phyloP scores from a whole-genome alignment of 2,329 filamentous ascomycete genomes.

The Xylaria sp. region DNA sequence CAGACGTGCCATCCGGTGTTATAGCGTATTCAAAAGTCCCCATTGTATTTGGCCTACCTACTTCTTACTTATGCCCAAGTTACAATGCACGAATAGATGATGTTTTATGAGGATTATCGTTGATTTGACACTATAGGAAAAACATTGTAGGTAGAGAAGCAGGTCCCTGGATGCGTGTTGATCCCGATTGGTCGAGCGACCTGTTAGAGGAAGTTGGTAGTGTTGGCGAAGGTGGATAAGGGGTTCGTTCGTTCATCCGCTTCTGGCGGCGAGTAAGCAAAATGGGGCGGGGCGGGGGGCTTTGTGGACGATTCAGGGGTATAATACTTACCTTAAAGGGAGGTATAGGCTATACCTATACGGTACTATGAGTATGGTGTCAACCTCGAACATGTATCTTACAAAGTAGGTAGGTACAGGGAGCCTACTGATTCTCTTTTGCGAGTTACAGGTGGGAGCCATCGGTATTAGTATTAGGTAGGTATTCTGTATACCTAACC shows the following conservation, averaged over 20 bases:
- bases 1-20: no score
- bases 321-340: not conserved
- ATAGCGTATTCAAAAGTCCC: no score
- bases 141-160: not conserved
- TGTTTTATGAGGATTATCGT: slow-evolving; percentile 1
- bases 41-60: no score
- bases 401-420: not conserved
- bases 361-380: not conserved
- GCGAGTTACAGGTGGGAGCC: not conserved
- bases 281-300: not conserved
- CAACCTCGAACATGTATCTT: no score
- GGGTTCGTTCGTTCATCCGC: slow-evolving; percentile 12
- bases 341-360: not conserved
- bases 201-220: slow-evolving; percentile 12
- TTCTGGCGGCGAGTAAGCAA: slow-evolving; percentile 20
- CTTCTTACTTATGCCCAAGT: not conserved
- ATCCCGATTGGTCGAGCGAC: slow-evolving; percentile 4
- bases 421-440: not conserved
- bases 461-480: no score
- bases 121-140: not conserved
- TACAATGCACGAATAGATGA: not conserved
- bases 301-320: slow-evolving; percentile 27
- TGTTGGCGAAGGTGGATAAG: slow-evolving; percentile 26
- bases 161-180: not conserved
- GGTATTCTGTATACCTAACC: no score